Evolutionary conservation across 495 filamentous ascomycete genomes (phyloP).

Genomic region (Penicillium riverlandense): DNA sequence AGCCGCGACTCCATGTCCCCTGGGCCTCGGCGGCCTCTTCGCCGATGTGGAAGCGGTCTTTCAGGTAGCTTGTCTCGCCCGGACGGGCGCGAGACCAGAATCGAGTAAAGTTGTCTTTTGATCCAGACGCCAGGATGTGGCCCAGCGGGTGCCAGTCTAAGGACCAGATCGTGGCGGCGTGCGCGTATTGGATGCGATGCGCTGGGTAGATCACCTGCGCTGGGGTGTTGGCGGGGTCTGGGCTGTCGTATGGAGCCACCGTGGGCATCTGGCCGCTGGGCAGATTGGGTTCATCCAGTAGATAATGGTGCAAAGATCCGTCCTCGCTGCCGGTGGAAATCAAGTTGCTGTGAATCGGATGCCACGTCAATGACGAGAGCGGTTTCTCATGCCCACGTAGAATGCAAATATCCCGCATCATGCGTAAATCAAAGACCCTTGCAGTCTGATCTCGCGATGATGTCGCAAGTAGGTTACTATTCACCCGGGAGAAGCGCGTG

Average conservation of each 20-base stretch:
- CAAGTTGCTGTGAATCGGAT: constrained; percentile 80
- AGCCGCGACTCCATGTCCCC: constrained; percentile 83
- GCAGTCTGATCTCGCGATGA: constrained; percentile 88
- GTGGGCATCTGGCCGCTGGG: constrained; percentile 60
- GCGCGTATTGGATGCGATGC: constrained; percentile 75
- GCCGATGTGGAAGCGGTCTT: constrained; percentile 90
- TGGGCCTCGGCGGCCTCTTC: constrained; percentile 88
- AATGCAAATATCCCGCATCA: constrained; percentile 96
- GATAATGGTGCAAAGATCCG: constrained; percentile 83
- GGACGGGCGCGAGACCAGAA: constrained; percentile 91
- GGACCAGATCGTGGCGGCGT: constrained; percentile 93
- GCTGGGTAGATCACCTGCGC: constrained; percentile 84
- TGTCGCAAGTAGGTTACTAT: constrained; percentile 78
- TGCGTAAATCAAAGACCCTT: constrained; percentile 87
- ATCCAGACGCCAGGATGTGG: constrained; percentile 96
- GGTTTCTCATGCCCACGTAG: constrained; percentile 92
- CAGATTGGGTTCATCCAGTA: constrained; percentile 84
- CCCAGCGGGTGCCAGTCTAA: constrained; percentile 95
- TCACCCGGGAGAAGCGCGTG: constrained; percentile 76
- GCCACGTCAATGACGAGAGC: constrained; percentile 86
- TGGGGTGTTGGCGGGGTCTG: constrained; percentile 68
- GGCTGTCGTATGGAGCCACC: constrained; percentile 73
- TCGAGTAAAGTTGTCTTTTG: constrained; percentile 90
- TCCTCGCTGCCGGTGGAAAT: constrained; percentile 89
- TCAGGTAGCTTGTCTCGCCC: constrained; percentile 74